phyloP scores from a whole-genome alignment of 768 basidiomycete genomes.

The Agaricus bisporus region DNA sequence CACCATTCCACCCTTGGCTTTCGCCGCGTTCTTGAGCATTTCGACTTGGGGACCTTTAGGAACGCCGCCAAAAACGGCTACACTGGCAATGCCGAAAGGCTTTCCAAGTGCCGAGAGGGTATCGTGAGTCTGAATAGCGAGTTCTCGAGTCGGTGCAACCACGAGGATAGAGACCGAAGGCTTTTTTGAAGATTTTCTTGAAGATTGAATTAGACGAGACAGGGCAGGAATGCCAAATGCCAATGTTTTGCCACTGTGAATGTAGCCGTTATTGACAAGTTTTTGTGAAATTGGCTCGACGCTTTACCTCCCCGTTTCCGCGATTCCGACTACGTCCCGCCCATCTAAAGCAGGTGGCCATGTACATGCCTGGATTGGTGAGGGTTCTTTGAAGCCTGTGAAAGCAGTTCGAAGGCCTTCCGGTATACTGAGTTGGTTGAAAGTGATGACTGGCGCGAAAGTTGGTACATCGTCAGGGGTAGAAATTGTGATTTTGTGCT shows the following conservation, averaged over 20 bases:
- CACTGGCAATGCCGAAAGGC: slow-evolving; percentile 68
- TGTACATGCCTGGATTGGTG: slow-evolving; percentile 92
- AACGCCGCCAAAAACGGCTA: slow-evolving; percentile 95
- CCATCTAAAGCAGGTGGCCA: slow-evolving; percentile 86
- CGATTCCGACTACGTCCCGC: slow-evolving; percentile 90
- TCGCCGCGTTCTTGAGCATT: slow-evolving; percentile 50
- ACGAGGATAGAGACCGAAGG: slow-evolving; percentile 62
- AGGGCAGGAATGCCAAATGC: slow-evolving; percentile 94
- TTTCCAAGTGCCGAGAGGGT: slow-evolving; percentile 70
- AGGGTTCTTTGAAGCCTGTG: slow-evolving; percentile 74
- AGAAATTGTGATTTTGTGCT: slow-evolving; percentile 71
- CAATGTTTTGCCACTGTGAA: slow-evolving; percentile 83
- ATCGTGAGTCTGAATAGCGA: slow-evolving; percentile 92
- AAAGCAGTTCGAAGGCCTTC: slow-evolving; percentile 57
- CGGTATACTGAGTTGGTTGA: slow-evolving; percentile 67
- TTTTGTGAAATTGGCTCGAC: neutral
- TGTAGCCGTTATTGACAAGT: neutral
- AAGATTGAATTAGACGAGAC: slow-evolving; percentile 47
- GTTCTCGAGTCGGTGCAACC: slow-evolving; percentile 91
- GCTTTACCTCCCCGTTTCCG: slow-evolving; percentile 84
- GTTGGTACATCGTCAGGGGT: slow-evolving; percentile 37
- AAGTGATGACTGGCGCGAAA: slow-evolving; percentile 65
- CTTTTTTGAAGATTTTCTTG: slow-evolving; percentile 22
- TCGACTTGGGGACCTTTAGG: slow-evolving; percentile 79
- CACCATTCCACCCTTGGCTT: slow-evolving; percentile 39